These are phyloP conservation scores for Hypoxylon fragiforme DNA, from an alignment of 495 filamentous ascomycete species.

Conservation along the genomic window DNA sequence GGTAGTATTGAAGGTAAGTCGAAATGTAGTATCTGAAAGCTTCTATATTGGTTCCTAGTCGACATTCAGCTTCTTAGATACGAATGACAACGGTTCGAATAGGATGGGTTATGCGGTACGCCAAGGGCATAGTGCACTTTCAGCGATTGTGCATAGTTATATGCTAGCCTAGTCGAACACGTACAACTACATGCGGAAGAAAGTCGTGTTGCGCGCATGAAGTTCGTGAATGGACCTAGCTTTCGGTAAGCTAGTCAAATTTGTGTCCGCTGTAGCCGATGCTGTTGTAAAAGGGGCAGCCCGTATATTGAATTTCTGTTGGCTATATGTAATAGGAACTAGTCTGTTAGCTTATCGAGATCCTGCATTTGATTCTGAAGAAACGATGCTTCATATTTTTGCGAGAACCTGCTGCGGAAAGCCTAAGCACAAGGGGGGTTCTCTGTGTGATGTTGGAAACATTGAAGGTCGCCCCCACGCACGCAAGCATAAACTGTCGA, in stretches of 20 bases:
- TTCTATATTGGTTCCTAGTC: constrained; percentile 53
- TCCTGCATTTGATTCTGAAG: constrained; percentile 16
- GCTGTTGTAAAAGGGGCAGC: constrained; percentile 6
- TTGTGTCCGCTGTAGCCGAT: background rate
- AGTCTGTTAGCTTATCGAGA: constrained; percentile 17
- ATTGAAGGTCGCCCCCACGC: background rate
- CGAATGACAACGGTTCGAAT: constrained; percentile 44
- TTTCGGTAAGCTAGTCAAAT: constrained; percentile 29
- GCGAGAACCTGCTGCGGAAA: background rate
- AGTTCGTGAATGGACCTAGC: constrained; percentile 58
- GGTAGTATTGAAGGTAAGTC: background rate
- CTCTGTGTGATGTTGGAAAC: background rate
- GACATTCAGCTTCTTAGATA: constrained; percentile 55
- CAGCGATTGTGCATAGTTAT: constrained; percentile 53
- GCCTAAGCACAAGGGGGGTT: background rate
- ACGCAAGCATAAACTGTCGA: background rate
- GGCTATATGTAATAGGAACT: constrained; percentile 8
- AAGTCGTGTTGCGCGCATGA: constrained; percentile 47
- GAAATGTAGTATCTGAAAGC: constrained; percentile 41
- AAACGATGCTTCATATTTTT: background rate
- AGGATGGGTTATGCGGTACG: constrained; percentile 54
- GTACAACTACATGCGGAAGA: constrained; percentile 47
- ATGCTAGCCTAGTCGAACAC: constrained; percentile 52
- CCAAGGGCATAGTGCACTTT: constrained; percentile 44
- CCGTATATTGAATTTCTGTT: constrained; percentile 7